Base-by-base conservation (phyloP, 208 protist genomes). In the Wallacemonas sp. region DNA sequence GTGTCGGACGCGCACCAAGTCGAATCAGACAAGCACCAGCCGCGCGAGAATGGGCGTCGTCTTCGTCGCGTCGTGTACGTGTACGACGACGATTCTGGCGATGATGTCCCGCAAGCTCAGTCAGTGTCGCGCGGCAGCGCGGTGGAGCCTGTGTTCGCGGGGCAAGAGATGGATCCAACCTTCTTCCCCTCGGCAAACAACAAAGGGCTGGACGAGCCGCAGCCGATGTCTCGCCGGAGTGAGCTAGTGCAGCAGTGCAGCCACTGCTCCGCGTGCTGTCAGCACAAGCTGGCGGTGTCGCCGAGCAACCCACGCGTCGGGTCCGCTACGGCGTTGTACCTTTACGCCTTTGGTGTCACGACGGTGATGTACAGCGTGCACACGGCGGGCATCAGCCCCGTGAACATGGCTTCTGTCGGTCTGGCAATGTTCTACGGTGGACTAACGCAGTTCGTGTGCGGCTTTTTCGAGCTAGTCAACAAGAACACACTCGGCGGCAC, bases 301-400 rank as follows among this genome's bases (percentile, higher is more conserved):
- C 3, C 61, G n/a, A 46, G 62, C 1, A 76, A 73, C n/a, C 50
- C 67, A n/a, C 60, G 62, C 54, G 17, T 26, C 12, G 75, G 64
- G 8, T 83, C 84, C 66, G 55, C 79, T 5, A 72, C 46, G 21
- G 69, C 75, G 0, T 9, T 85, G 15, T 79, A 76, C 29, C 66
- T 87, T 26, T 52, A 80, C 8, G 80, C 68, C 33, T 91, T 87
- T 33, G 80, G 84, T 39, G 74, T 91, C 63, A 79, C 84, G 4
- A 87, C 73, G 9, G 60, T 91, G n/a, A 63, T 87, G 37, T 55
- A 85, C 13, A 82, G 75, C 61, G 55, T 91, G 32, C 64, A 78
- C 68, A 80, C 83, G 61, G 74, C 78, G 22, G 80, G 75, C 21
- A 15, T 59, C 17, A 83, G 74, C 37, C 29, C 36, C 13, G 66